Evolutionary conservation across 1,139 yeast species (phyloP), one percentile per base, ranked within the genome.

Genomic region (Pichia terricola): DNA sequence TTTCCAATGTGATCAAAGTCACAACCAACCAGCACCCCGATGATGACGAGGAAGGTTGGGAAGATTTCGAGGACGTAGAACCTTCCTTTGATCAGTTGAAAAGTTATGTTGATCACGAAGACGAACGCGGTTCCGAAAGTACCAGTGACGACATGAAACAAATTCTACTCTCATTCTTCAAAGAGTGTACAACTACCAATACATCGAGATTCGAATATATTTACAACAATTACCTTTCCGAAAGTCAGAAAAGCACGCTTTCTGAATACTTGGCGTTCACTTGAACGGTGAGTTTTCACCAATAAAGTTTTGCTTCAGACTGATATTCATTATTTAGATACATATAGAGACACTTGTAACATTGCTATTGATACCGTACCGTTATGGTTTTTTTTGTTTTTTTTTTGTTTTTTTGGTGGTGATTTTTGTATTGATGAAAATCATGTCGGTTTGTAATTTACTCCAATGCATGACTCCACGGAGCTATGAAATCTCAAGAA

Each of bases 1-100:
- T 30, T 8, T 37, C 55, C 16, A 61, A 49, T 11, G 25, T 34
- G 11, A 34, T 34, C 6, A 8, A 34, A 6, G 25, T n/a, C 6
- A 8, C 6, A 5, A 9, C 35, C 22, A 6, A 34, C 22, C 9
- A 30, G 7, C 77, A 64, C 9, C 77, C 64, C n/a, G 69, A 57
- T 2, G 79, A 64, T n/a, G 79, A 66, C 30, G 70, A 60, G 10
- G 73, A 60, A 10, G 86, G 73, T 0, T 88, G 95, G 94, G 95
- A 87, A 58, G 95, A 86, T 56, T 66, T 83, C 54, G 89, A 82
- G 10, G 80, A 73, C 46, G 63, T 74, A 38, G 79, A 75, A 1
- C 75, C 83, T 3, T 72, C 75, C 38, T 79, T 68, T 55, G 81
- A 76, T 26, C 78, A 77, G 52, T 61, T 81, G 25, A 77, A 75